Percentiles rank a stretch among this genome's conserved stretches.
These are phyloP conservation scores for Fusarium sororula DNA, from an alignment of 2,329 filamentous ascomycete genomes.

Conservation along the genomic window DNA sequence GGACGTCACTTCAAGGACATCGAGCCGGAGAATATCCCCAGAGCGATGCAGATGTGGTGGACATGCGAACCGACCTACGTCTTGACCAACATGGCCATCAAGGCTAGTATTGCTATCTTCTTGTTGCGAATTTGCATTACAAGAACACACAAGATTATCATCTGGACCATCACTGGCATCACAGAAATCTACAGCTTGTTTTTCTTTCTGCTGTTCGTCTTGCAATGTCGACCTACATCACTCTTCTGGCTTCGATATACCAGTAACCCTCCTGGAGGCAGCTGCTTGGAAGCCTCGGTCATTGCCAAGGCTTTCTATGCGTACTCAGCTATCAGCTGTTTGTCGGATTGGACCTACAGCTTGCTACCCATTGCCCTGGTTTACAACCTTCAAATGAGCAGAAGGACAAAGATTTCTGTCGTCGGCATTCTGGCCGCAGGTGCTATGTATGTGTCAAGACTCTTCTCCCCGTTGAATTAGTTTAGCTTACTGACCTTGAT, in stretches of 20 bases:
- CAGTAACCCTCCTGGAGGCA: conserved; percentile 5
- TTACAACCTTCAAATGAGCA: conserved; percentile 53
- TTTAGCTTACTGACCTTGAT: background rate
- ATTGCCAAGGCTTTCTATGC: conserved; percentile 25
- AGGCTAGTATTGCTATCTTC: conserved; percentile 52
- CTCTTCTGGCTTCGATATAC: conserved; percentile 51
- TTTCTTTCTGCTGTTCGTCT: conserved; percentile 51
- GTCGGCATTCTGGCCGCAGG: conserved; percentile 32
- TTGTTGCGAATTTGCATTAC: conserved; percentile 49
- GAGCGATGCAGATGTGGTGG: conserved; percentile 51
- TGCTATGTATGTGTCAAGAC: conserved; percentile 4
- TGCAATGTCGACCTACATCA: conserved; percentile 52
- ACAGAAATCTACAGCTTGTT: conserved; percentile 47
- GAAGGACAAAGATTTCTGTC: conserved; percentile 50
- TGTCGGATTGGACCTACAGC: conserved; percentile 52
- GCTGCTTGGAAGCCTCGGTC: background rate
- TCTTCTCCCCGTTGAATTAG: rapidly evolving
- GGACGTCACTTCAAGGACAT: conserved; percentile 13
- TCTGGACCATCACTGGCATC: conserved; percentile 23
- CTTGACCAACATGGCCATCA: conserved; percentile 47
- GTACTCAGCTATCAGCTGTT: conserved; percentile 51
- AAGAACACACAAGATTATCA: conserved; percentile 11
- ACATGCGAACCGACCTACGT: conserved; percentile 55
- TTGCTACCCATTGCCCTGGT: conserved; percentile 53
- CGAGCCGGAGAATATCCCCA: conserved; percentile 16